Conservation (phyloP, 345 rosid species). For the Eucalyptus sp. region DNA sequence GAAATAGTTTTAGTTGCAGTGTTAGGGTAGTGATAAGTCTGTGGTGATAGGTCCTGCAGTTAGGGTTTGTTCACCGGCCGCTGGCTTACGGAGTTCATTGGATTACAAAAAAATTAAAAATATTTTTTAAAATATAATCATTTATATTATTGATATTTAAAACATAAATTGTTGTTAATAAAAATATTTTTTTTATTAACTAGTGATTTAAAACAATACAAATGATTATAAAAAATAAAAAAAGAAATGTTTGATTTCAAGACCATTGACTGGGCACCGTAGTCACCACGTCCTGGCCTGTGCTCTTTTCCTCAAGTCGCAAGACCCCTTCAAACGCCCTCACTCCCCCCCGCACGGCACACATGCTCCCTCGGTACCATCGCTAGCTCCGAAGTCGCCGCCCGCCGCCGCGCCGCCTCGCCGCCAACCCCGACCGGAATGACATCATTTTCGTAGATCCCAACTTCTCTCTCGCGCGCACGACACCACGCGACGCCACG, state of each 20-base stretch:
- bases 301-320: background rate
- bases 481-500: background rate
- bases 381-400: background rate
- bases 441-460: background rate
- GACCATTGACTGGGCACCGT: background rate
- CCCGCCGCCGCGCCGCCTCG: background rate
- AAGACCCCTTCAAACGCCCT: background rate
- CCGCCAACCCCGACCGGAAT: background rate
- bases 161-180: too few species aligned
- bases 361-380: background rate
- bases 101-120: too few species aligned
- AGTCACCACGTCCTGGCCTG: background rate
- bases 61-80: too few species aligned
- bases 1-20: too few species aligned
- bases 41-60: too few species aligned
- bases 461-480: background rate
- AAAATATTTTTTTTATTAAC: too few species aligned
- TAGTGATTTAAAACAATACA: too few species aligned
- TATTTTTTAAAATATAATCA: background rate
- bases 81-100: too few species aligned
- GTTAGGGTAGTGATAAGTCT: too few species aligned
- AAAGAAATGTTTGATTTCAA: background rate
- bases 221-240: too few species aligned
- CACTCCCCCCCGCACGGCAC: background rate
- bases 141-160: background rate